These are phyloP conservation scores for Wolfiporia cocos DNA, from an alignment of 1,284 basidiomycete genomes.

Conservation along the genomic window DNA sequence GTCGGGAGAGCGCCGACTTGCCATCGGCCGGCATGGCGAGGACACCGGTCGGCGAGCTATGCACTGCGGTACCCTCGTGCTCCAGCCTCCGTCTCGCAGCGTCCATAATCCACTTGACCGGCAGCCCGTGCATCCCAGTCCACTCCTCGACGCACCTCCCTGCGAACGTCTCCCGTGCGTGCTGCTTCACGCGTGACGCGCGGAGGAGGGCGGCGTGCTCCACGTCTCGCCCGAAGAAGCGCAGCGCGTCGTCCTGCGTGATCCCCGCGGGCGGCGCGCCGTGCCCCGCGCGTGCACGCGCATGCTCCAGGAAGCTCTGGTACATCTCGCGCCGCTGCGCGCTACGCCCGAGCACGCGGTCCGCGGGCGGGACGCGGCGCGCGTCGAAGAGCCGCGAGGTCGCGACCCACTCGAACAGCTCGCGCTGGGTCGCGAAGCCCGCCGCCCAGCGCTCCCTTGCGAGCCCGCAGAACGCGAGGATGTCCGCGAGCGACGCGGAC, in stretches of 20 bases:
- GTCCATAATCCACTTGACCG: conserved; percentile 45
- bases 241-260: conserved; percentile 37
- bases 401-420: conserved; percentile 51
- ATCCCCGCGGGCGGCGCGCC: conserved; percentile 3
- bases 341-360: conserved; percentile 25
- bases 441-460: conserved; percentile 41
- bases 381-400: conserved; percentile 47
- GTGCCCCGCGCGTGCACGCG: conserved; percentile 14
- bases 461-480: conserved; percentile 51
- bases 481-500: conserved; percentile 36
- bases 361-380: conserved; percentile 16
- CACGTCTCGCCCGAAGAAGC: conserved; percentile 45
- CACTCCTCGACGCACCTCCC: conserved; percentile 48
- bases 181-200: conserved; percentile 26
- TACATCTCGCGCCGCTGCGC: conserved; percentile 51
- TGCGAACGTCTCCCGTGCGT: conserved; percentile 41
- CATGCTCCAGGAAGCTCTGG: conserved; percentile 48
- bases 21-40: not conserved
- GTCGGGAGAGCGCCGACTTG: not conserved
- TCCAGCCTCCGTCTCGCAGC: conserved; percentile 32
- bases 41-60: not conserved
- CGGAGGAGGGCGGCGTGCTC: conserved; percentile 36
- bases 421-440: conserved; percentile 48
- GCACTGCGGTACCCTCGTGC: not conserved
- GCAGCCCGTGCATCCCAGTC: conserved; percentile 43